Percentiles rank a stretch among this genome's conserved stretches.
phyloP scores from a whole-genome alignment of 495 filamentous ascomycete genomes.

The Aspergillus homomorphus region DNA sequence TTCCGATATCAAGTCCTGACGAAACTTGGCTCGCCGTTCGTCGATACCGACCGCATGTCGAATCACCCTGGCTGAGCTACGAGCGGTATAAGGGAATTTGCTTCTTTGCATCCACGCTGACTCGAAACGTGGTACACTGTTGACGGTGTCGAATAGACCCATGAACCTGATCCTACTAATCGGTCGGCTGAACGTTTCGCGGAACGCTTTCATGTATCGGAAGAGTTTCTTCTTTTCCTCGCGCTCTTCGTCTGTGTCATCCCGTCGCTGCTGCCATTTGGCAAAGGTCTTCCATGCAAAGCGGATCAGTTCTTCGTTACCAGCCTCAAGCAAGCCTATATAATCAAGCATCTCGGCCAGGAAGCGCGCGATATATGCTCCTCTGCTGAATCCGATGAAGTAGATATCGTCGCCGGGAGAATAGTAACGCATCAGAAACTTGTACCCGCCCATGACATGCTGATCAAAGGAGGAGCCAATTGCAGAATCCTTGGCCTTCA shows the following conservation, averaged over 20 bases:
- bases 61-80: conserved; percentile 66
- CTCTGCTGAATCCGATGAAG: conserved; percentile 76
- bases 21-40: conserved; percentile 67
- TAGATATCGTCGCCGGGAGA: conserved; percentile 67
- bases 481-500: conserved; percentile 82
- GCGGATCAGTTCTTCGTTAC: conserved; percentile 75
- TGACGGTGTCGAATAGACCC: conserved; percentile 58
- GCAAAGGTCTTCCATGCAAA: conserved; percentile 86
- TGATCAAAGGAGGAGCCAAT: conserved; percentile 80
- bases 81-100: conserved; percentile 79
- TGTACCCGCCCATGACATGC: conserved; percentile 76
- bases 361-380: conserved; percentile 75
- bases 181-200: conserved; percentile 79
- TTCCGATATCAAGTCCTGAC: conserved; percentile 70
- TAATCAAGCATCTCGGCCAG: conserved; percentile 80
- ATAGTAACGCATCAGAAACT: conserved; percentile 81
- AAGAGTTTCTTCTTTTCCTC: conserved; percentile 66
- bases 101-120: conserved; percentile 80
- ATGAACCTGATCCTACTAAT: conserved; percentile 62
- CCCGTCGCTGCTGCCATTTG: conserved; percentile 73
- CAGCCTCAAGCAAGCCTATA: conserved; percentile 67
- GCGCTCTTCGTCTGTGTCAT: conserved; percentile 51
- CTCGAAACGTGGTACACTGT: conserved; percentile 79
- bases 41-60: conserved; percentile 77
- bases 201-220: conserved; percentile 75